A percentile compares a stretch with the other conserved stretches of the same genome.
Evolutionary conservation across 2,329 filamentous ascomycete species (phyloP).

Genomic region (Diaporthe ilicicola): DNA sequence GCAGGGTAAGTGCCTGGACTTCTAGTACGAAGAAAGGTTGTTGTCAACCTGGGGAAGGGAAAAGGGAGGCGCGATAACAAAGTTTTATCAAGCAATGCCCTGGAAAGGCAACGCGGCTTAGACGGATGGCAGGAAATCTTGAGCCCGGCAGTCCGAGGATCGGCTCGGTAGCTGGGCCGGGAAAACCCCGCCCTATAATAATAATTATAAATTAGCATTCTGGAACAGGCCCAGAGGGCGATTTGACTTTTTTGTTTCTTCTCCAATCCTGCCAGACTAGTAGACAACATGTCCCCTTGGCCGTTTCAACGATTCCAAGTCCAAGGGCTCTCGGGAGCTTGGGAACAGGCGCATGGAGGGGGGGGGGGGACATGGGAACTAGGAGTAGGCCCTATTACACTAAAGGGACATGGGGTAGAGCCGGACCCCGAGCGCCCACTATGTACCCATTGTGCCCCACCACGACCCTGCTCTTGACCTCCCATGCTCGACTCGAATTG

Average conservation of each 20-base stretch:
- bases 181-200: background rate
- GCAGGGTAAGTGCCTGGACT: background rate
- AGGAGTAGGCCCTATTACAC: background rate
- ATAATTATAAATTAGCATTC: slow-evolving; percentile 12
- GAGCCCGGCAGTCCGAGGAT: slow-evolving; percentile 8
- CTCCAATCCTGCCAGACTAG: background rate
- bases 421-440: background rate
- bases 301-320: slow-evolving; percentile 8
- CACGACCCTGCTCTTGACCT: slow-evolving; percentile 3
- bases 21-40: background rate
- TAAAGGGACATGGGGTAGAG: slow-evolving; percentile 1
- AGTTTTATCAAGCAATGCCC: slow-evolving; percentile 3
- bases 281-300: background rate
- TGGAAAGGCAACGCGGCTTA: background rate
- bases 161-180: slow-evolving; percentile 18
- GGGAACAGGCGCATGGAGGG: background rate
- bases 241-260: slow-evolving; percentile 13
- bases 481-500: background rate
- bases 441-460: background rate
- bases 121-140: background rate
- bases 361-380: background rate
- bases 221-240: background rate
- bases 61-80: background rate
- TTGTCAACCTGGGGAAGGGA: background rate
- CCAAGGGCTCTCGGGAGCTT: background rate